These are phyloP conservation scores for Xylaria palmicola DNA, from an alignment of 495 filamentous ascomycete genomes.

Conservation along the genomic window DNA sequence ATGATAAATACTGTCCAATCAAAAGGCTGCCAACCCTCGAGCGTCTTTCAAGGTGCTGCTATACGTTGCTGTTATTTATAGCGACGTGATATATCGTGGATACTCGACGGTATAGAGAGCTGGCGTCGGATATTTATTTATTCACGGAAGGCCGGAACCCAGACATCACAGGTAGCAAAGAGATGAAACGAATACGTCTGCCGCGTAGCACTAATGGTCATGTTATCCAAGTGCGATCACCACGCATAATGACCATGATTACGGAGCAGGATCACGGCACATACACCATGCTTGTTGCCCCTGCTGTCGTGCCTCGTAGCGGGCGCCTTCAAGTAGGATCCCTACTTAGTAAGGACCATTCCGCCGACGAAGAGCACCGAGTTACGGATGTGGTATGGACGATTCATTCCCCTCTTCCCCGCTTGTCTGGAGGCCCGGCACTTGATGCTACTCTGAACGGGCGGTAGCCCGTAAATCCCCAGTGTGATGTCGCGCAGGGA, in stretches of 20 bases:
- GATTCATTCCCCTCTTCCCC: slow-evolving; percentile 6
- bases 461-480: neutral
- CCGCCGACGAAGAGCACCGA: neutral
- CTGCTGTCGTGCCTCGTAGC: neutral
- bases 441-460: neutral
- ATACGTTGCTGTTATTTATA: neutral
- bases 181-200: too few relatives aligned
- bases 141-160: too few relatives aligned
- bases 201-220: too few relatives aligned
- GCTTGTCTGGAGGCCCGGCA: slow-evolving; percentile 1
- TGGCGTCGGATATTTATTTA: too few relatives aligned
- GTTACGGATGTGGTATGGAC: neutral
- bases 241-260: neutral
- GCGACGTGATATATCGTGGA: neutral
- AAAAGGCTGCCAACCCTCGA: too few relatives aligned
- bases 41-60: neutral
- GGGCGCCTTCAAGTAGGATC: too few relatives aligned
- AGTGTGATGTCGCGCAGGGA: neutral
- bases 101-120: too few relatives aligned
- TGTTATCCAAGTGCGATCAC: too few relatives aligned
- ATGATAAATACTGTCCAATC: too few relatives aligned
- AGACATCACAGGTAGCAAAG: too few relatives aligned
- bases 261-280: neutral
- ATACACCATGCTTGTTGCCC: neutral
- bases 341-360: neutral